Evolutionary conservation across 139 green algal genomes (phyloP).

Genomic region (Yamagishiella unicocca): DNA sequence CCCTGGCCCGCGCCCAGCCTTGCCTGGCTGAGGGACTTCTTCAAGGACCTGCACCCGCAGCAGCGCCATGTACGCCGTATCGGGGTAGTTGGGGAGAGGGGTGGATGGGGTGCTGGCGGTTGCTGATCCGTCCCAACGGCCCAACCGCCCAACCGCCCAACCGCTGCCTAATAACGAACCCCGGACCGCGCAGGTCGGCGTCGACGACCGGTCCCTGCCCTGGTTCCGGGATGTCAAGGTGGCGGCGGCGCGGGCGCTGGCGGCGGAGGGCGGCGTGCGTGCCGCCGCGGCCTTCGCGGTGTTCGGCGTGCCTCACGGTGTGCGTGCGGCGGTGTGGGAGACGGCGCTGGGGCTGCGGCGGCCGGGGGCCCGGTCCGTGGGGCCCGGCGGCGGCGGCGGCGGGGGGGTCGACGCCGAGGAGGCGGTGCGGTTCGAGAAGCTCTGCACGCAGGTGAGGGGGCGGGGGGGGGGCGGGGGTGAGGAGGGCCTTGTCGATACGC

Average conservation of each 20-base stretch:
- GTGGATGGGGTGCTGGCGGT: not conserved
- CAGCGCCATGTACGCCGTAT: conserved; percentile 53
- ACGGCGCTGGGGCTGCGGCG: conserved; percentile 46
- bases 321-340: conserved; percentile 49
- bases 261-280: conserved; percentile 51
- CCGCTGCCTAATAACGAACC: too few species aligned
- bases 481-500: too few species aligned
- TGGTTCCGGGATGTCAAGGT: conserved; percentile 70
- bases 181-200: conserved; percentile 63
- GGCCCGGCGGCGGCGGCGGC: not conserved
- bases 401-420: conserved; percentile 2
- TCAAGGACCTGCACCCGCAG: conserved; percentile 57
- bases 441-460: conserved; percentile 18
- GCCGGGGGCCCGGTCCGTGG: not conserved
- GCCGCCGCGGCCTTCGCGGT: conserved; percentile 49
- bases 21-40: conserved; percentile 62
- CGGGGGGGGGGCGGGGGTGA: not conserved
- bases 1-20: conserved; percentile 32
- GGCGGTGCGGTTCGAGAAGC: conserved; percentile 6
- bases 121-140: not conserved
- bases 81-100: not conserved
- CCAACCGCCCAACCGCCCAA: too few species aligned
- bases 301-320: conserved; percentile 48
- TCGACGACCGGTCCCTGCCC: conserved; percentile 68
- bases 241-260: conserved; percentile 41